phyloP scores from a whole-genome alignment of 176 grass and related monocot species.

The Avena atlantica region DNA sequence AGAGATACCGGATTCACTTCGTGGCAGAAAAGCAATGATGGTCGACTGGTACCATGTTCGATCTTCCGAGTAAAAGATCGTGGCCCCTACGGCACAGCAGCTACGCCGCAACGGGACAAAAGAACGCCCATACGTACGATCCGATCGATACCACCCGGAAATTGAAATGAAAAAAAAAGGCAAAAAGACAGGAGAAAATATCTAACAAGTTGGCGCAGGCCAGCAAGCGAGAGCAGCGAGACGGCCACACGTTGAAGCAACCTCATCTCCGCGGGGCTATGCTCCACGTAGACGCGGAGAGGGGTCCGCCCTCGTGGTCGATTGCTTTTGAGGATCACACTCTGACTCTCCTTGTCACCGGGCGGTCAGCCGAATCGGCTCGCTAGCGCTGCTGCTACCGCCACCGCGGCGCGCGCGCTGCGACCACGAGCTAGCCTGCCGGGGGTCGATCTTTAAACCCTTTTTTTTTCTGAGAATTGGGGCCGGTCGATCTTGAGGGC shows the following conservation, averaged over 20 bases:
- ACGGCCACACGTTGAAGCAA: conserved; percentile 79
- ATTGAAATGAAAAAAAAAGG: not conserved
- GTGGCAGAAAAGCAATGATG: not conserved
- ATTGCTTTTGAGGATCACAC: not conserved
- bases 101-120: not conserved
- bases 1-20: not conserved
- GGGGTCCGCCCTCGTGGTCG: not conserved
- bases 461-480: too few species aligned
- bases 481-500: too few species aligned
- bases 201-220: not conserved
- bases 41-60: not conserved
- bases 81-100: conserved; percentile 8
- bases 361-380: not conserved
- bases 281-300: conserved; percentile 47
- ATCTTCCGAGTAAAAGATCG: conserved; percentile 1
- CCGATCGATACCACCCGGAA: not conserved
- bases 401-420: conserved; percentile 13
- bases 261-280: conserved; percentile 37
- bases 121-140: not conserved
- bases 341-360: not conserved
- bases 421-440: not conserved
- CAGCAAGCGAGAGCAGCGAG: conserved; percentile 38
- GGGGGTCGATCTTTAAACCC: not conserved
- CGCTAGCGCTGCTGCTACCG: not conserved
- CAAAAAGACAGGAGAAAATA: not conserved